Conservation (phyloP, 306 rosid species). For the Amphicarpaea edgeworthii region DNA sequence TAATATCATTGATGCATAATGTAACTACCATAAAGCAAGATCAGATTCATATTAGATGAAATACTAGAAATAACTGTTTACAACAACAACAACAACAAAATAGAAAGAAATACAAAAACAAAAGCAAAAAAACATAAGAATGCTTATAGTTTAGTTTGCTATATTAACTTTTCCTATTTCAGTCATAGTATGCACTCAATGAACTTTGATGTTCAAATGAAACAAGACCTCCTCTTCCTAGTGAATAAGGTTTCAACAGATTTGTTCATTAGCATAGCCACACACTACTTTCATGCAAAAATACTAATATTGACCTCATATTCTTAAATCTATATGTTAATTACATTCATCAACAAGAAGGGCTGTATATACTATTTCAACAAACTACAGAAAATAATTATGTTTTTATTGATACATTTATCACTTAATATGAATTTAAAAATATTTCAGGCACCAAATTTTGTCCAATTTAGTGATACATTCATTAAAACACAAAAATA, state of each 20-base stretch:
- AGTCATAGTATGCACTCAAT: not conserved
- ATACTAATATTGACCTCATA: too few relatives aligned
- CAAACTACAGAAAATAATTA: not conserved
- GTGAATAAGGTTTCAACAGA: not conserved
- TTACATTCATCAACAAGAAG: conserved; percentile 15
- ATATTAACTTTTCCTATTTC: conserved; percentile 18
- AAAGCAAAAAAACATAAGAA: not conserved
- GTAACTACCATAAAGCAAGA: conserved; percentile 41
- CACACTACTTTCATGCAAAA: too few relatives aligned
- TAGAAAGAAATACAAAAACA: not conserved
- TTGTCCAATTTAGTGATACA: conserved; percentile 13
- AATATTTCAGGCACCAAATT: not conserved
- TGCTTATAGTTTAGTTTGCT: not conserved
- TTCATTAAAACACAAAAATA: conserved; percentile 20
- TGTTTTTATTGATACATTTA: not conserved
- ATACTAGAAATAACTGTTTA: conserved; percentile 20
- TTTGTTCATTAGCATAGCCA: not conserved
- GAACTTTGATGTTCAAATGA: conserved; percentile 13
- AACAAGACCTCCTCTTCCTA: conserved; percentile 14
- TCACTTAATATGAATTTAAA: conserved; percentile 16
- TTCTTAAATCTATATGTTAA: not conserved
- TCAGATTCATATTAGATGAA: conserved; percentile 24
- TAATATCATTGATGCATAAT: conserved; percentile 39
- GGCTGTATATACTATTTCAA: conserved; percentile 3
- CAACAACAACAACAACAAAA: not conserved